Evolutionary conservation across 495 filamentous ascomycete genomes (phyloP).

Genomic region (Xylaria telfairii): DNA sequence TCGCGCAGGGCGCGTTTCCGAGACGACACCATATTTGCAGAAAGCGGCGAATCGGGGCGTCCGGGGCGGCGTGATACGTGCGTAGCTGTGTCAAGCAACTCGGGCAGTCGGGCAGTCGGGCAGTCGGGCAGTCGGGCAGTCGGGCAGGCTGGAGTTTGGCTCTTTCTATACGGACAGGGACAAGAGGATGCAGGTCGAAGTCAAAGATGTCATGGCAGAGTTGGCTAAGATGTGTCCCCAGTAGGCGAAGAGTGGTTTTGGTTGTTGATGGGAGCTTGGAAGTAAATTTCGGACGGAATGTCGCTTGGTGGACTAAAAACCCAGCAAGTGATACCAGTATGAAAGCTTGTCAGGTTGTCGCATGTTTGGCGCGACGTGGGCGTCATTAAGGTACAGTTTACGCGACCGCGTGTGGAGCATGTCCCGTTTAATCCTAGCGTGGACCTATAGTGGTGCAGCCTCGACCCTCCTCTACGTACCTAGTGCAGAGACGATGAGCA

Average conservation of each 20-base stretch:
- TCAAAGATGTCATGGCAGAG: slow-evolving; percentile 9
- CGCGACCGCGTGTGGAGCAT: slow-evolving; percentile 21
- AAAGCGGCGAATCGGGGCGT: neutral
- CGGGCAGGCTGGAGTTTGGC: neutral
- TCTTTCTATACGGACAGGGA: slow-evolving; percentile 8
- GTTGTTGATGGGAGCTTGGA: neutral
- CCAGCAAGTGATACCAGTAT: neutral
- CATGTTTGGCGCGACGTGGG: slow-evolving; percentile 26
- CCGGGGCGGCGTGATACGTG: neutral
- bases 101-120: neutral
- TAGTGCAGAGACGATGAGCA: no score
- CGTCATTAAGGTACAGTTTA: slow-evolving; percentile 21
- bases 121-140: neutral
- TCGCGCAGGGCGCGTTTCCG: slow-evolving; percentile 78
- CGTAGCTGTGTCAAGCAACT: slow-evolving; percentile 1
- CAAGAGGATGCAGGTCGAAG: neutral
- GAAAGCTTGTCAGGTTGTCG: slow-evolving; percentile 18
- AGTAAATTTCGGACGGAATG: neutral
- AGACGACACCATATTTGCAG: slow-evolving; percentile 53
- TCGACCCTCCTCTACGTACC: neutral
- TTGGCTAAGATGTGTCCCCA: neutral
- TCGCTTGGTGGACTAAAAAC: neutral
- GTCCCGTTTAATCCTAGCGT: slow-evolving; percentile 1
- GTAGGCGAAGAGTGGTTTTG: neutral
- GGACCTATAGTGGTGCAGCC: neutral